Evolutionary conservation across 2,329 filamentous ascomycete genomes (phyloP).

Genomic region (Beauveria medogensis): DNA sequence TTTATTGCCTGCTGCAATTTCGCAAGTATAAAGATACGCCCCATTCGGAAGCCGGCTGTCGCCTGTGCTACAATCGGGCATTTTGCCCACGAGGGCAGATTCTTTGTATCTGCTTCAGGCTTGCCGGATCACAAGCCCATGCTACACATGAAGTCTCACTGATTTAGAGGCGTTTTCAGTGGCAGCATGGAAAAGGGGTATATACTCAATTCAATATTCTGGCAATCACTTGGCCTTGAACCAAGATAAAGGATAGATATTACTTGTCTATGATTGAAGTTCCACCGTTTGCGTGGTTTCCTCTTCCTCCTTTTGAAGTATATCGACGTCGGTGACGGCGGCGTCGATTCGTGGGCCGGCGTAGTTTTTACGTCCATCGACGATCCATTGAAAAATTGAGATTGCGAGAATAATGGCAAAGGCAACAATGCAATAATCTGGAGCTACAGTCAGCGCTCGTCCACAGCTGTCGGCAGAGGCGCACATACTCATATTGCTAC

Average conservation of each 20-base stretch:
- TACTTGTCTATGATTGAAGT: conserved; percentile 11
- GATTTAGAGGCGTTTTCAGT: neutral
- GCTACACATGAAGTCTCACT: neutral
- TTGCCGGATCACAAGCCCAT: neutral
- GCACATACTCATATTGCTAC: conserved; percentile 53
- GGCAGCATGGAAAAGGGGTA: neutral
- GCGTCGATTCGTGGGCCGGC: conserved; percentile 22
- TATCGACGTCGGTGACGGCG: neutral
- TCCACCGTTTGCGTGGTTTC: conserved; percentile 12
- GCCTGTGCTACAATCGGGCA: too few relatives aligned
- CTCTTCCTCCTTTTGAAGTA: neutral
- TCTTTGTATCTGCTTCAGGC: neutral
- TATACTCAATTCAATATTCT: neutral
- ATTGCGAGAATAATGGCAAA: conserved; percentile 38
- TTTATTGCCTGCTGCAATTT: neutral
- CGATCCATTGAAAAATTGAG: conserved; percentile 33
- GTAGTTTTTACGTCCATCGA: conserved; percentile 39
- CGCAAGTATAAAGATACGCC: neutral
- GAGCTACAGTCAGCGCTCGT: neutral
- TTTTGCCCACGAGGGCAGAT: too few relatives aligned
- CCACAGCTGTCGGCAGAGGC: too few relatives aligned
- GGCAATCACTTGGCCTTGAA: neutral
- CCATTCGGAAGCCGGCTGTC: neutral
- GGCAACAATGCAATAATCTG: conserved; percentile 37
- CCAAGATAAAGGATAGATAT: too few relatives aligned